Conservation (phyloP, 1,139 yeast species). For the Hansenula sp. region DNA sequence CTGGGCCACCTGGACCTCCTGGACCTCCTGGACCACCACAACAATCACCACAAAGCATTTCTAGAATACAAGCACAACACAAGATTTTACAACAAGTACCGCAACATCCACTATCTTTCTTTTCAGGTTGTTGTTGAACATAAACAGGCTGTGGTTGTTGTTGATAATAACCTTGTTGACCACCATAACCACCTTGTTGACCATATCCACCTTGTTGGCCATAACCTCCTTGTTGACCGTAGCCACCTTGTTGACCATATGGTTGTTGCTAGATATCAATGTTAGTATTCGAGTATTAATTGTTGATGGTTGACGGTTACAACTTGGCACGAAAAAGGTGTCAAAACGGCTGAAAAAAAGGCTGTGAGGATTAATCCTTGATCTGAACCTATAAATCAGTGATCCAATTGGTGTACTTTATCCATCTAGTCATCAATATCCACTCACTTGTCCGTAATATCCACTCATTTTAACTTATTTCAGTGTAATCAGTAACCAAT, state of each 20-base stretch:
- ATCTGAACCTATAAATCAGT: too few relatives aligned
- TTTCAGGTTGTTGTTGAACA: constrained; percentile 31
- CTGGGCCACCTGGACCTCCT: constrained; percentile 4
- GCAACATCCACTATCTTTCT: constrained; percentile 28
- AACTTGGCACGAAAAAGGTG: neutral
- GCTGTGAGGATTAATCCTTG: too few relatives aligned
- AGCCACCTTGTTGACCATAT: neutral
- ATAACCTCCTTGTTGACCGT: constrained; percentile 14
- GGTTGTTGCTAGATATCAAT: constrained; percentile 21
- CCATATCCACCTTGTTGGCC: constrained; percentile 24
- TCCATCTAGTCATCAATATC: too few relatives aligned
- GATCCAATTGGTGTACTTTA: too few relatives aligned
- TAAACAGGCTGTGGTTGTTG: constrained; percentile 33
- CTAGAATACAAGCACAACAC: constrained; percentile 34
- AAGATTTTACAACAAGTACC: constrained; percentile 32
- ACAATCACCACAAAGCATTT: constrained; percentile 25
- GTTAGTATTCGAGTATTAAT: constrained; percentile 20
- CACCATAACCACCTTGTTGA: constrained; percentile 20
- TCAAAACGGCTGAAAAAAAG: too few relatives aligned
- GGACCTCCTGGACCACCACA: constrained; percentile 3
- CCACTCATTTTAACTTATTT: constrained; percentile 1
- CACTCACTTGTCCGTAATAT: constrained; percentile 1
- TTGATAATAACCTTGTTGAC: constrained; percentile 20
- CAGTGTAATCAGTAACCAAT: too few relatives aligned
- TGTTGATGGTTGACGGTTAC: neutral